Evolutionary conservation across 371 early-diverging fungal genomes (phyloP).

Genomic region (Mortierella sp.): DNA sequence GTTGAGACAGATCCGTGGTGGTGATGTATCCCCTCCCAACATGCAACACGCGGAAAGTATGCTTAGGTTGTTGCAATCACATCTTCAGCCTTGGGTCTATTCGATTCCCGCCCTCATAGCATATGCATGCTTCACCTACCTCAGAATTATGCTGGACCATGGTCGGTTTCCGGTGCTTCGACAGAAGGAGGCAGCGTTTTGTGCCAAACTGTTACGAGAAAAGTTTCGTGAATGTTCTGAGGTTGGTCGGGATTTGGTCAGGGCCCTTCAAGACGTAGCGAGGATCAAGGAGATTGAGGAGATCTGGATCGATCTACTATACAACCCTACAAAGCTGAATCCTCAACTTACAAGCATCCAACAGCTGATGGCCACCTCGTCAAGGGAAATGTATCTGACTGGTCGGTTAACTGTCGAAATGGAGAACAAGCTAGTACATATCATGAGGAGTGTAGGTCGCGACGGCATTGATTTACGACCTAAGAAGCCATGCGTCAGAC

Average conservation of each 20-base stretch:
- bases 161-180: constrained; percentile 57
- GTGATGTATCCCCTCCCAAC: constrained; percentile 66
- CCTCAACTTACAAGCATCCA: constrained; percentile 64
- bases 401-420: constrained; percentile 77
- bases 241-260: constrained; percentile 77
- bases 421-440: constrained; percentile 75
- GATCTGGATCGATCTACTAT: constrained; percentile 70
- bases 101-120: constrained; percentile 64
- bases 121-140: constrained; percentile 66
- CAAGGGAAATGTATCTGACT: constrained; percentile 70
- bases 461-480: neutral
- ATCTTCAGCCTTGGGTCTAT: constrained; percentile 60
- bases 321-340: constrained; percentile 66
- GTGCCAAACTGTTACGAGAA: constrained; percentile 63
- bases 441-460: constrained; percentile 28
- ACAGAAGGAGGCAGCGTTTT: constrained; percentile 66
- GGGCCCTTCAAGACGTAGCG: constrained; percentile 75
- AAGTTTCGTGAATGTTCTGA: constrained; percentile 62
- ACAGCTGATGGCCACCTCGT: constrained; percentile 59
- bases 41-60: constrained; percentile 63
- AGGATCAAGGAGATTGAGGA: constrained; percentile 66
- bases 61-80: constrained; percentile 60
- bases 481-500: too few relatives aligned
- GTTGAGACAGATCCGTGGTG: constrained; percentile 73
- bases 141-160: constrained; percentile 68